Evolutionary conservation across 441 rosid genomes (phyloP).

Genomic region (Melianthus villosus): DNA sequence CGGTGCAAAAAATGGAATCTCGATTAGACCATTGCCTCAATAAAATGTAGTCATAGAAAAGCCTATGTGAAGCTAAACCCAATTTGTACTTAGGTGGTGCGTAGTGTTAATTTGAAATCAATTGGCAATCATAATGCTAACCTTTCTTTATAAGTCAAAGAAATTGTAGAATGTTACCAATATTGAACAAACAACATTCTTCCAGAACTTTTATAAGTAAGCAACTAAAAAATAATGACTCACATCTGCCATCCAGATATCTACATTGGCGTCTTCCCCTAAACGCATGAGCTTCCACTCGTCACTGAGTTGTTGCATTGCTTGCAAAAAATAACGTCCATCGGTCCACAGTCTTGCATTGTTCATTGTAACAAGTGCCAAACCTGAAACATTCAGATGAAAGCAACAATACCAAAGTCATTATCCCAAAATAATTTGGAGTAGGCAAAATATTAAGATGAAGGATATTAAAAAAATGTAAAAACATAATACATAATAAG

Average conservation of each 20-base stretch:
- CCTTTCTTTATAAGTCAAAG: too few species aligned
- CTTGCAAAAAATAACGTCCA: conserved; percentile 86
- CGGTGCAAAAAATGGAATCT: too few species aligned
- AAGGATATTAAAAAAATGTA: not conserved
- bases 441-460: not conserved
- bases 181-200: too few species aligned
- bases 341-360: conserved; percentile 89
- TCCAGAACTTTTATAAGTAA: too few species aligned
- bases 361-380: conserved; percentile 53
- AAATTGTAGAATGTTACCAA: too few species aligned
- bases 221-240: conserved; percentile 19
- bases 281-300: conserved; percentile 85
- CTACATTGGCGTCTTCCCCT: conserved; percentile 75
- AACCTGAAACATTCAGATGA: conserved; percentile 27
- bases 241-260: conserved; percentile 72
- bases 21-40: too few species aligned
- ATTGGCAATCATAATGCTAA: too few species aligned
- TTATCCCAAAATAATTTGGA: too few species aligned
- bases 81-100: too few species aligned
- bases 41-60: too few species aligned
- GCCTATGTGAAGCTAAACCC: too few species aligned
- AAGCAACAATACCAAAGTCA: not conserved
- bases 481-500: not conserved
- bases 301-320: conserved; percentile 53
- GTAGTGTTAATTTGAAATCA: too few species aligned